Conservation (phyloP, 2,329 filamentous ascomycete genomes). For the Aspergillus tamarii region DNA sequence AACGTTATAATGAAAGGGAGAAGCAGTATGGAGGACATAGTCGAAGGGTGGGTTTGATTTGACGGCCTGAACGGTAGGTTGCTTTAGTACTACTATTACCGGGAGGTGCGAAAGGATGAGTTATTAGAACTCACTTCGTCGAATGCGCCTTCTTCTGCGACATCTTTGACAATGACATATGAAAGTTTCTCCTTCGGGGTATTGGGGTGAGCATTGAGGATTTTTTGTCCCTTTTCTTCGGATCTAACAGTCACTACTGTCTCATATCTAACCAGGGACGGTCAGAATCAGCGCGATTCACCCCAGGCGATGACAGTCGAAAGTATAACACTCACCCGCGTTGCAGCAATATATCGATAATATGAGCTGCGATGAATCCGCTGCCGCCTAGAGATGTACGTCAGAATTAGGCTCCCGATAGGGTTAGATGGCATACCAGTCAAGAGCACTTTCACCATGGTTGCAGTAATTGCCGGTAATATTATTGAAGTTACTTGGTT, state of each 20-base stretch:
- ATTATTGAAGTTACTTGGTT: background rate
- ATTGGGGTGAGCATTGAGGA: slow-evolving; percentile 57
- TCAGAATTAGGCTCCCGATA: slow-evolving; percentile 15
- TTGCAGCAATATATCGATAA: slow-evolving; percentile 62
- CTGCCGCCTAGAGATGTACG: slow-evolving; percentile 52
- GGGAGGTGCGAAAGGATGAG: background rate
- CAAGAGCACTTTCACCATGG: slow-evolving; percentile 45
- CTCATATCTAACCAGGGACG: slow-evolving; percentile 50
- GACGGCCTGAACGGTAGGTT: slow-evolving; percentile 47
- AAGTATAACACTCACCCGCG: slow-evolving; percentile 43
- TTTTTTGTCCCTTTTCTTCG: slow-evolving; percentile 64
- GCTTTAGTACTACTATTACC: slow-evolving; percentile 1
- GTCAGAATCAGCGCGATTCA: slow-evolving; percentile 10
- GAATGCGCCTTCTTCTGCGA: slow-evolving; percentile 71
- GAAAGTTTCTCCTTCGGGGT: slow-evolving; percentile 60
- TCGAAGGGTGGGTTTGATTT: slow-evolving; percentile 68
- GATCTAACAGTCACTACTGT: slow-evolving; percentile 67
- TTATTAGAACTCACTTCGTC: slow-evolving; percentile 49
- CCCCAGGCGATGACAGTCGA: background rate
- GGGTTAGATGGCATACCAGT: slow-evolving; percentile 31
- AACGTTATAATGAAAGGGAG: slow-evolving; percentile 74
- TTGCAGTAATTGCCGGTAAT: slow-evolving; percentile 11
- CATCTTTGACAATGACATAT: slow-evolving; percentile 72
- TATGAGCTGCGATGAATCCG: slow-evolving; percentile 68
- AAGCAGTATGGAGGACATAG: slow-evolving; percentile 74